These are phyloP conservation scores for Macrocystidia cucumis DNA, from an alignment of 1,284 basidiomycete species.

Conservation along the genomic window DNA sequence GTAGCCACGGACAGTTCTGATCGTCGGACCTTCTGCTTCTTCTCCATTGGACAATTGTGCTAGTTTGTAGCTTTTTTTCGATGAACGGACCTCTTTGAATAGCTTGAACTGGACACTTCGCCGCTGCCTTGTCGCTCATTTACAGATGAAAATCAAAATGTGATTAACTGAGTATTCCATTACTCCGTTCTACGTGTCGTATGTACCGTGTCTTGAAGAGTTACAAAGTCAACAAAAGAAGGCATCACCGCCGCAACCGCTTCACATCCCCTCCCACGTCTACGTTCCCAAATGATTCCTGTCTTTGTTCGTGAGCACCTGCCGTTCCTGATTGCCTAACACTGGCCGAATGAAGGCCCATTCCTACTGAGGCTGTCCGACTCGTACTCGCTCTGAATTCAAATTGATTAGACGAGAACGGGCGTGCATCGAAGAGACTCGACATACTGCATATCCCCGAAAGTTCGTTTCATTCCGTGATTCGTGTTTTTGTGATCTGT, in stretches of 20 bases:
- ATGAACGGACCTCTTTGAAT: too few relatives aligned
- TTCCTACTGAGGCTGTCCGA: not conserved
- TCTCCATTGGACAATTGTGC: too few relatives aligned
- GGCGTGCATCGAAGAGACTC: not conserved
- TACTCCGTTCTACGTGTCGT: too few relatives aligned
- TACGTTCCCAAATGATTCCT: slow-evolving; percentile 30
- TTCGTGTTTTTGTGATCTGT: slow-evolving; percentile 2
- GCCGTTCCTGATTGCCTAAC: too few relatives aligned
- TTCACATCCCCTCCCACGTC: slow-evolving; percentile 41
- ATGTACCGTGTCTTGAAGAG: too few relatives aligned
- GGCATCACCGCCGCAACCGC: slow-evolving; percentile 19
- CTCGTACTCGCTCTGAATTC: slow-evolving; percentile 24
- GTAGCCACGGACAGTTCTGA: not conserved
- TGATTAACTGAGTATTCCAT: too few relatives aligned
- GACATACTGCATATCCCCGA: slow-evolving; percentile 18
- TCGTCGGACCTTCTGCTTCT: not conserved
- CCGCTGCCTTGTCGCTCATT: too few relatives aligned
- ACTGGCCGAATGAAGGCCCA: slow-evolving; percentile 43
- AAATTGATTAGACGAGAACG: slow-evolving; percentile 5
- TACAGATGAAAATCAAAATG: too few relatives aligned
- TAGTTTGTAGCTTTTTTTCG: too few relatives aligned
- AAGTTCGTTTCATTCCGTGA: slow-evolving; percentile 23
- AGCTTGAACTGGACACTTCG: too few relatives aligned
- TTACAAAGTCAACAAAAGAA: too few relatives aligned
- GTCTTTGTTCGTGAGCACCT: slow-evolving; percentile 15